Conservation (phyloP, 2,329 filamentous ascomycete species). For the Monosporascus sp. region DNA sequence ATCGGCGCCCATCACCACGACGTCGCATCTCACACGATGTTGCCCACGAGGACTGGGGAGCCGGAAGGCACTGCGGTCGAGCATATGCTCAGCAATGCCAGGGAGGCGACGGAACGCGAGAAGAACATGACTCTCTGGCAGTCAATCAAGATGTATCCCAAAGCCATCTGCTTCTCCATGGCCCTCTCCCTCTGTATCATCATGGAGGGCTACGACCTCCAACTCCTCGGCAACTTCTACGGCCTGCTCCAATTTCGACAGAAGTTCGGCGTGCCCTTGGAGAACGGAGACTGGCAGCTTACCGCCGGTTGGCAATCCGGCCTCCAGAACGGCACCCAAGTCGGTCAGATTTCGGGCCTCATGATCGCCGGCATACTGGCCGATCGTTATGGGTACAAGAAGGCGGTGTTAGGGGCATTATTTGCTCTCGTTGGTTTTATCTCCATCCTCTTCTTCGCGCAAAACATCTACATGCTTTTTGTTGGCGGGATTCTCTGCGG, state of each 20-base stretch:
- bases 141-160: slow-evolving; percentile 2
- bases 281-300: slow-evolving; percentile 32
- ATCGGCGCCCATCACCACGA: no score
- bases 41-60: no score
- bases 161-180: slow-evolving; percentile 19
- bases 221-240: slow-evolving; percentile 19
- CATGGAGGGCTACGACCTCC: slow-evolving; percentile 27
- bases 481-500: slow-evolving; percentile 32
- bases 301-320: slow-evolving; percentile 39
- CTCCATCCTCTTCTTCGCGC: slow-evolving; percentile 33
- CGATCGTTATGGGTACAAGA: slow-evolving; percentile 30
- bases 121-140: slow-evolving; percentile 5
- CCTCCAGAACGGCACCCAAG: slow-evolving; percentile 32
- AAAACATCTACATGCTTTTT: slow-evolving; percentile 25
- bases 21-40: no score
- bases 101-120: slow-evolving; percentile 6
- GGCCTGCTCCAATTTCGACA: slow-evolving; percentile 9
- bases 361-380: slow-evolving; percentile 34
- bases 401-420: slow-evolving; percentile 32
- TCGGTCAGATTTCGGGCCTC: slow-evolving; percentile 38
- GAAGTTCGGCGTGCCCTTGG: slow-evolving; percentile 5
- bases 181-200: slow-evolving; percentile 16
- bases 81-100: background rate
- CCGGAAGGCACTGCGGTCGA: no score
- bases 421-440: slow-evolving; percentile 30